These are phyloP conservation scores for Nakazawaea siamensis DNA, from an alignment of 805 yeast species.

Conservation along the genomic window DNA sequence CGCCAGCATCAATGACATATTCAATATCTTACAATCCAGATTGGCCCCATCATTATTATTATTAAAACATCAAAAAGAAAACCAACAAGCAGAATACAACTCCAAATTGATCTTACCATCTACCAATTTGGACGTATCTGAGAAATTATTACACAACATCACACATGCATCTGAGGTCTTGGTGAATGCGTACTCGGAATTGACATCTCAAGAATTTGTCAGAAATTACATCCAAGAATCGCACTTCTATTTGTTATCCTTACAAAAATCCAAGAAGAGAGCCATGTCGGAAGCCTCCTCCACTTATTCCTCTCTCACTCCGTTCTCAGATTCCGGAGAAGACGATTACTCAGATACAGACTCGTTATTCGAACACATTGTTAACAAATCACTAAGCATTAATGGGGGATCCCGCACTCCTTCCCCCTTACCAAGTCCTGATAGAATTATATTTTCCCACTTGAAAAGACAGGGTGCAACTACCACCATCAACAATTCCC, in stretches of 20 bases:
- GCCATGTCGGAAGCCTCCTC: conserved; percentile 3
- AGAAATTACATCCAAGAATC: conserved; percentile 7
- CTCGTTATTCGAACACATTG: conserved; percentile 10
- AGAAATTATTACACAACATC: conserved; percentile 2
- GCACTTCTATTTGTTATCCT: conserved; percentile 2
- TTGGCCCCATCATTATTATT: conserved; percentile 5
- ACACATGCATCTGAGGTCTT: conserved; percentile 4
- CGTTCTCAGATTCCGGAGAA: conserved; percentile 7
- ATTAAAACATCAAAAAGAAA: background rate
- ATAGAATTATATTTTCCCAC: conserved; percentile 2
- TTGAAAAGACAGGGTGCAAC: too few relatives aligned
- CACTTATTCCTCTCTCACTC: background rate
- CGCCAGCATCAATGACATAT: conserved; percentile 10
- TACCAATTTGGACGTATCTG: conserved; percentile 4
- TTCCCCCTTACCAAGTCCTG: conserved; percentile 9
- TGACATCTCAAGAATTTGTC: conserved; percentile 4
- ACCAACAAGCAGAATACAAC: background rate
- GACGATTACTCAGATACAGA: conserved; percentile 8
- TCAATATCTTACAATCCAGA: conserved; percentile 4
- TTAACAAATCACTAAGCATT: conserved; percentile 4
- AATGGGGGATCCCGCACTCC: conserved; percentile 7
- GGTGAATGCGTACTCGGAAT: background rate
- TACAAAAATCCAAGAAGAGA: conserved; percentile 10
- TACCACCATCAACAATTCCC: too few relatives aligned
- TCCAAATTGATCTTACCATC: conserved; percentile 8